Base-by-base conservation (phyloP, 176 grass and related monocot species). In the Pontederia paniculata region DNA sequence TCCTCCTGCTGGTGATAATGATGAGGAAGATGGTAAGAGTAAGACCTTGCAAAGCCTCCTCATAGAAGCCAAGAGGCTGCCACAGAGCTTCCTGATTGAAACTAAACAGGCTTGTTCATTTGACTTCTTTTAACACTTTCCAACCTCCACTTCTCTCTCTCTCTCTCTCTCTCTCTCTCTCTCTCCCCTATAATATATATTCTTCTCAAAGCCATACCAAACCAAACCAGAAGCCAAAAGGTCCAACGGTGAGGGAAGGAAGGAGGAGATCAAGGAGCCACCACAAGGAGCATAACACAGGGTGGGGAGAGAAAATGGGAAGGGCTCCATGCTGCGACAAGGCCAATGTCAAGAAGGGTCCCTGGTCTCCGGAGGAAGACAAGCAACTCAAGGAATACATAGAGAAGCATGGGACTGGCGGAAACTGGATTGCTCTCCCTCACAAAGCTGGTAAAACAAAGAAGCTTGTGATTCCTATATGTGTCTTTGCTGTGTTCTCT, bases 241-340 rank as follows among this genome's bases (percentile, higher is more conserved):
- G 21, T 47, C 44, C 9, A 62, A 21, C 3, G 42, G 42, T 0
- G 10, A 21, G 13, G 17, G 46, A 17, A 41, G 21, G 12, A 6
- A 10, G 48, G 10, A 21, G 13, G 17, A 45, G 43, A 41, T 12
- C 3, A 6, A 10, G 48, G 15, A 17, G 48, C 15, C 9, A 15
- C 22, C 5, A 21, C 22, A 9, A 5, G 6, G 21, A 15, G 12
- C 1, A 28, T 23, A 23, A 12, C 10, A 9, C 25, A 2, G 57
- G 16, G 44, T 8, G 2, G 21, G 13, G 9, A 17, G 7, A 28
- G 3, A n/a, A 9, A 15, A 90, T 90, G 86, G 86, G 81, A 44
- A 85, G 86, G 71, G 78, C 86, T 49, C 86, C 86, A 14, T 90
- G 86, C 54, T 90, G 81, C 52, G 86, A 90, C 37, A 90, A 85